Evolutionary conservation across 805 yeast genomes (phyloP), one percentile per base, ranked within the genome.

Genomic region (Yamadazyma ubonensis): DNA sequence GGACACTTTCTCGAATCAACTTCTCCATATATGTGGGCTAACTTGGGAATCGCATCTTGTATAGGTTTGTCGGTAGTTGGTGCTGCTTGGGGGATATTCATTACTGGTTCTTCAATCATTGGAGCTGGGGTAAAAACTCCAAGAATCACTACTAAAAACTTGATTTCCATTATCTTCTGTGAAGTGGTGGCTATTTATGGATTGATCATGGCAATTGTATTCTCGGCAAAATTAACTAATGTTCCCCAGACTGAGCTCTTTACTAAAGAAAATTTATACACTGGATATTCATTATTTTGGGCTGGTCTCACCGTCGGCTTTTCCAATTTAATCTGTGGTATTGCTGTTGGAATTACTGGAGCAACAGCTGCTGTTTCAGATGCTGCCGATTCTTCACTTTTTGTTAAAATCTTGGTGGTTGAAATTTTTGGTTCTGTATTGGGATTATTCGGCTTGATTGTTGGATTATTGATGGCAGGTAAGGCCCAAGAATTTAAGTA

Each of bases 121-220:
- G 99, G 99, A 53, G 99, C 99, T 2, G 99, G 99, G 71, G 97
- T 93, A 44, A 86, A 86, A 63, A 93, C 96, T 10, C 99, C 99
- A 38, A 76, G 98, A 61, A 95, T 93, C 59, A 90, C 98, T 31
- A 93, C 99, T 40, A 93, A 93, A 73, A 93, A 93, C 63, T 78
- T 93, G 61, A 95, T 93, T 49, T 86, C 95, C 29, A 93, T 93
- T 63, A 95, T 93, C 69, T 93, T 93, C 74, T 93, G 99, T 75
- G 99, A 93, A 70, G 99, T 93, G 53, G 99, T 93, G 41, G 99
- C 99, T 50, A 93, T 93, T 61, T 93, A 93, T 61, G 99, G 99
- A 3, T 78, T 93, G 50, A 93, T 93, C 60, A 91, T 91, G 86
- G 90, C 97, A 26, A 93, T 93, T 75, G 98, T 93, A 29, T 93